Conservation (phyloP, 257 asterid genomes). For the Orobanche coerulescens region DNA sequence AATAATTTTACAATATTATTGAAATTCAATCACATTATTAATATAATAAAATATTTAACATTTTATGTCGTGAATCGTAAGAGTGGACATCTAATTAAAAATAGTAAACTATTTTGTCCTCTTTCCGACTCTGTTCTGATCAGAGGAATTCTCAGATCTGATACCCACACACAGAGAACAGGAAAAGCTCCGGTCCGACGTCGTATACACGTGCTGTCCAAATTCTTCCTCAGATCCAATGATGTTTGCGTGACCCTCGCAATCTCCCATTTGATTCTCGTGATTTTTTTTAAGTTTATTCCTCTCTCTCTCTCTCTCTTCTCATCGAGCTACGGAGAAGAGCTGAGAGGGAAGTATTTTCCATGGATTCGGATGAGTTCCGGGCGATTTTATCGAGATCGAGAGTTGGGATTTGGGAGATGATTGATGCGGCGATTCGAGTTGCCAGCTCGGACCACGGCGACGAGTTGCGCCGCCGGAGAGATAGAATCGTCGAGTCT, state of each 20-base stretch:
- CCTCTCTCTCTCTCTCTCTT: neutral
- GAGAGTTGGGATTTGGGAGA: constrained; percentile 60
- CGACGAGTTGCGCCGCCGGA: constrained; percentile 61
- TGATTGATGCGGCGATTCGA: constrained; percentile 74
- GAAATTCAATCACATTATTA: too few species aligned
- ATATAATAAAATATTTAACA: too few species aligned
- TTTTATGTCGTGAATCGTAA: too few species aligned
- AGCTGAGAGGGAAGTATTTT: neutral
- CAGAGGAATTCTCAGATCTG: constrained; percentile 37
- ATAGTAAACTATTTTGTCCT: neutral
- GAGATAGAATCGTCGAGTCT: constrained; percentile 65
- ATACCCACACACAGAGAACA: neutral
- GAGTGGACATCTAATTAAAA: constrained; percentile 2
- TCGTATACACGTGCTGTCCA: constrained; percentile 23
- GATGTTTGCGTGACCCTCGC: constrained; percentile 23
- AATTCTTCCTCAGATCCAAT: constrained; percentile 24
- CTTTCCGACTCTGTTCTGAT: constrained; percentile 18
- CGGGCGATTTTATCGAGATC: constrained; percentile 62
- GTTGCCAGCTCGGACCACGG: constrained; percentile 63
- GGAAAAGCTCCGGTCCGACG: constrained; percentile 16
- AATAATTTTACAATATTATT: too few species aligned
- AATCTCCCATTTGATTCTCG: neutral
- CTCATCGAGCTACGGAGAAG: neutral
- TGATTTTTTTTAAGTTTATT: neutral
- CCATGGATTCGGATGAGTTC: constrained; percentile 72